Conservation (phyloP, 257 asterid species). For the Henckelia pumila region DNA sequence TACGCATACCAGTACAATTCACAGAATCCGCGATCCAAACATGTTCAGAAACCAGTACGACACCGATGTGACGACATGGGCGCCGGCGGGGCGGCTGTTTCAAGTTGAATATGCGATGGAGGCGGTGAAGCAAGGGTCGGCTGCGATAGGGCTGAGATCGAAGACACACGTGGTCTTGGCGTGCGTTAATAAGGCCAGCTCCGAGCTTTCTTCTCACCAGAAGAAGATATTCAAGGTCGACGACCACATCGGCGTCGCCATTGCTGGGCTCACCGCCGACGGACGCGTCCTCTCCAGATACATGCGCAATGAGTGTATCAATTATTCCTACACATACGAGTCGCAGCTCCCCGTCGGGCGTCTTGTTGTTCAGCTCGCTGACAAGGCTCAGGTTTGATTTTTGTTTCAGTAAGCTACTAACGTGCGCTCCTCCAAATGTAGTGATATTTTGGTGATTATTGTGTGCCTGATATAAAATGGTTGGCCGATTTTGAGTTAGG, state of each 20-base stretch:
- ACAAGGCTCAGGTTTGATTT: constrained; percentile 88
- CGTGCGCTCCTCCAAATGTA: not conserved
- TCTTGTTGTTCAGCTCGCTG: constrained; percentile 96
- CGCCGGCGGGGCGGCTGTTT: constrained; percentile 92
- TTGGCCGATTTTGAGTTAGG: not conserved
- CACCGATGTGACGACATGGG: constrained; percentile 98
- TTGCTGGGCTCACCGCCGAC: constrained; percentile 98
- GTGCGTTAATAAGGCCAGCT: constrained; percentile 79
- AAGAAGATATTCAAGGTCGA: constrained; percentile 99
- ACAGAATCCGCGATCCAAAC: not conserved
- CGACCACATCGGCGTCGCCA: constrained; percentile 97
- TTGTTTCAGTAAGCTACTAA: not conserved
- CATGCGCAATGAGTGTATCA: constrained; percentile 93
- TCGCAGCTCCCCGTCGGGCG: constrained; percentile 89
- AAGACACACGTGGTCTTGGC: constrained; percentile 90
- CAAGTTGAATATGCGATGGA: constrained; percentile 99
- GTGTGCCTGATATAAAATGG: not conserved
- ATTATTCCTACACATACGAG: constrained; percentile 77
- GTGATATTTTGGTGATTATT: not conserved
- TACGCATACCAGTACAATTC: no score
- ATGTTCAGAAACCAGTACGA: constrained; percentile 98
- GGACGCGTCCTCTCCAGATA: constrained; percentile 94
- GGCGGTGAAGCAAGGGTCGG: constrained; percentile 98
- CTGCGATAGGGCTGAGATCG: constrained; percentile 95
- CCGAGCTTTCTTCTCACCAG: constrained; percentile 96